Base-by-base conservation (phyloP, 1,284 basidiomycete genomes). In the Inonotus hispidus region DNA sequence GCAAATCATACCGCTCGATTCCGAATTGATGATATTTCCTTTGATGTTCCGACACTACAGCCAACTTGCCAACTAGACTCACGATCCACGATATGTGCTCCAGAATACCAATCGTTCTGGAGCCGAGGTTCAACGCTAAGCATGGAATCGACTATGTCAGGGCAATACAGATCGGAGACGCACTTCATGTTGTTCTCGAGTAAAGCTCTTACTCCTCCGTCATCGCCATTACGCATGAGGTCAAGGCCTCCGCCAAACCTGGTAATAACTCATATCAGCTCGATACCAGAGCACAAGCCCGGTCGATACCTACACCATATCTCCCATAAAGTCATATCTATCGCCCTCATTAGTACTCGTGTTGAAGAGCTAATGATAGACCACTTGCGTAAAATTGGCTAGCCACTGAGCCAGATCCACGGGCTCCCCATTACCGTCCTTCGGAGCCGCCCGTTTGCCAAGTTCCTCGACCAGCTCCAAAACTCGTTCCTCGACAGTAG, bases 271-370 rank as follows among this genome's bases (percentile, higher is more conserved):
- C 21, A 46, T 32, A 14, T 23, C 53, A 43, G 37, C 35, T 7
- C 11, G 11, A 35, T 10, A 60, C 39, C 1, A n/a, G 29, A 21
- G 10, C 16, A 3, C 4, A 47, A 35, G 43, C n/a, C 45, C 38
- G 25, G 29, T 2, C 0, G 21, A 38, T 53, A 62, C 63, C 29
- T 23, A 71, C 72, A 66, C 71, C 67, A 77, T 71, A 62, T 73
- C 73, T 32, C 73, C 71, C 73, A 75, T 75, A 57, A 75, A 70
- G 60, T 77, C 76, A 59, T 71, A 72, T 13, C 74, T 73, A n/a
- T 32, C 7, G 3, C 19, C 8, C 19, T 1, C 14, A 13, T 41
- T 10, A 37, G 23, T 41, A 53, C 50, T n/a, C n/a, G n/a, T 11
- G 1, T 35, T 13, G 27, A 53, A 43, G 0, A 11, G 19, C 6